Percentiles rank a stretch among this genome's conserved stretches.
Conservation (phyloP, 1,284 basidiomycete species). For the Microstroma glucosiphilum region DNA sequence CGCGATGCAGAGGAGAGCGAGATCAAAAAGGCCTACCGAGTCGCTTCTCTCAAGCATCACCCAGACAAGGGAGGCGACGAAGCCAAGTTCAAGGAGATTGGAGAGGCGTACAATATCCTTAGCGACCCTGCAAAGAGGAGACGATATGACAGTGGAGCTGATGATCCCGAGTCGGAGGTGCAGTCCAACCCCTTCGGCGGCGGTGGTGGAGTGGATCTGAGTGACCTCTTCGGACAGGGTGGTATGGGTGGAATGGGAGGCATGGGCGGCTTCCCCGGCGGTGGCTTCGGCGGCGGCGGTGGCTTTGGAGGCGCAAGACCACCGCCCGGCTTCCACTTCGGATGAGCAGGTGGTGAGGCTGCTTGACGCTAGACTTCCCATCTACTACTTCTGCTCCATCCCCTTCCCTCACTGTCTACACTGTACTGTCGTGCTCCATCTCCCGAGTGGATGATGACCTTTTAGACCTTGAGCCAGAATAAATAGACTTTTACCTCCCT, state of each 20-base stretch:
- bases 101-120: constrained; percentile 45
- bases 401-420: too few species aligned
- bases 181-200: constrained; percentile 13
- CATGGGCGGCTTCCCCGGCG: constrained; percentile 17
- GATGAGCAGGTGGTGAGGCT: too few species aligned
- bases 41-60: constrained; percentile 44
- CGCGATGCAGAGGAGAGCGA: constrained; percentile 72
- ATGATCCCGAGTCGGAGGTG: constrained; percentile 39
- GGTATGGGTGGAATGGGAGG: constrained; percentile 25
- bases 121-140: constrained; percentile 40
- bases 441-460: too few species aligned
- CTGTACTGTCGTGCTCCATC: too few species aligned
- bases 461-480: too few species aligned
- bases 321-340: too few species aligned
- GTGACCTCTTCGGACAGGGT: constrained; percentile 45
- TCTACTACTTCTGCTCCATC: too few species aligned
- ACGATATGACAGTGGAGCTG: constrained; percentile 45
- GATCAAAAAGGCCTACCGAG: constrained; percentile 61
- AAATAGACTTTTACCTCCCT: too few species aligned
- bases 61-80: constrained; percentile 50
- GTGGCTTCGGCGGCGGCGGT: constrained; percentile 5
- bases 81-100: constrained; percentile 49
- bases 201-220: constrained; percentile 40
- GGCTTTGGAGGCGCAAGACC: too few species aligned
- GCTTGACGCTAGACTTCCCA: too few species aligned